phyloP scores from a whole-genome alignment of 2,329 filamentous ascomycete genomes.

The Gaeumannomyces sp. region DNA sequence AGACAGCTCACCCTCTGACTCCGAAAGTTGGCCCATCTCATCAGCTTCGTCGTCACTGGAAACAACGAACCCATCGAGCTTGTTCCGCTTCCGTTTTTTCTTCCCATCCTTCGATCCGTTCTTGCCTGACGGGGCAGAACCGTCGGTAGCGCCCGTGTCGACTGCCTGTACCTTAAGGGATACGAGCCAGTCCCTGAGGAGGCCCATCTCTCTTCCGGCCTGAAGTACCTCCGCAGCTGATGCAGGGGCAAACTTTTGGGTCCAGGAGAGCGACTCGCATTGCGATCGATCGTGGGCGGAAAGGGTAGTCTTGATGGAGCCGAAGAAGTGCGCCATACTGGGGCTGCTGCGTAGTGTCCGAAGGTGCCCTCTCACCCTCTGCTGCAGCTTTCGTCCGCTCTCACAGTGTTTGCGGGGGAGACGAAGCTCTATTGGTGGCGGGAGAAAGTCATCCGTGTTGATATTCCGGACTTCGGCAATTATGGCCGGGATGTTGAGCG shows the following conservation, averaged over 20 bases:
- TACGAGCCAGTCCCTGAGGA: constrained; percentile 77
- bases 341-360: constrained; percentile 33
- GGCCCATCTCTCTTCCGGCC: constrained; percentile 57
- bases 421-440: constrained; percentile 43
- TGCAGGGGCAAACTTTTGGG: constrained; percentile 75
- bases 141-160: constrained; percentile 48
- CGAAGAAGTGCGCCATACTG: constrained; percentile 48
- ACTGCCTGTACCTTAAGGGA: constrained; percentile 72
- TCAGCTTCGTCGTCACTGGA: constrained; percentile 69
- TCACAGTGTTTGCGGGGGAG: constrained; percentile 52
- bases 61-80: constrained; percentile 74
- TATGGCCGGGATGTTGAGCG: constrained; percentile 33
- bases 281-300: constrained; percentile 75
- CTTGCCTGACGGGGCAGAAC: constrained; percentile 19
- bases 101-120: constrained; percentile 29
- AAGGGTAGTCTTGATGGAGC: constrained; percentile 51
- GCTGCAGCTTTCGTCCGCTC: constrained; percentile 48
- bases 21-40: constrained; percentile 63
- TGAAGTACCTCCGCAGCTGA: constrained; percentile 70
- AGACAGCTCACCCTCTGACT: constrained; percentile 47
- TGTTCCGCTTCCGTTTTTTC: constrained; percentile 66
- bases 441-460: constrained; percentile 34
- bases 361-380: constrained; percentile 7
- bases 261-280: constrained; percentile 70
- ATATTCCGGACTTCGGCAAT: constrained; percentile 26